Conservation (phyloP, 2,329 filamentous ascomycete genomes). For the Trichoderma asperellum region DNA sequence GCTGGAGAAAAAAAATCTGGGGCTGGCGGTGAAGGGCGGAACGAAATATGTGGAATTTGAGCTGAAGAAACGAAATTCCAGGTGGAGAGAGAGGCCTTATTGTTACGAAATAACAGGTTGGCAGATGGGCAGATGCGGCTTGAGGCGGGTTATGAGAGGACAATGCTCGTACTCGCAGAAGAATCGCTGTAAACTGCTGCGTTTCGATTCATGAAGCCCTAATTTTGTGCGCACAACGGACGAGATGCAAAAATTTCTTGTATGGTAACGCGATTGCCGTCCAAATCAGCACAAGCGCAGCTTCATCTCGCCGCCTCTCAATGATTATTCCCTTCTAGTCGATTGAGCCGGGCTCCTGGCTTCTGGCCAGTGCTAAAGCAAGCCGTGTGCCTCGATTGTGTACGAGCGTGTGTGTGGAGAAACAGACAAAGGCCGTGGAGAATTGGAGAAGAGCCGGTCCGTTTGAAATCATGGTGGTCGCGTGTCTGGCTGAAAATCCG, state of each 20-base stretch:
- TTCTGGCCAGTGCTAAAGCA: background rate
- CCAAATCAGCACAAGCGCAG: background rate
- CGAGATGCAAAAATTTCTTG: background rate
- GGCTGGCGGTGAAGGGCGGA: constrained; percentile 17
- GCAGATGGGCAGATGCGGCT: constrained; percentile 18
- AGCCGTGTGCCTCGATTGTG: background rate
- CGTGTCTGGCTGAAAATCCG: constrained; percentile 17
- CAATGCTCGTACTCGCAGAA: background rate
- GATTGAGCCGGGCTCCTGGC: background rate
- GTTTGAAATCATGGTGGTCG: constrained; percentile 15
- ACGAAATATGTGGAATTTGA: constrained; percentile 10
- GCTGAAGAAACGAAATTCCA: background rate
- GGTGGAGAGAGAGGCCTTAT: background rate
- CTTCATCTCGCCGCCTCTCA: background rate
- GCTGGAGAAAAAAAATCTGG: constrained; percentile 11
- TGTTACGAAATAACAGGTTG: background rate
- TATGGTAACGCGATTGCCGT: background rate
- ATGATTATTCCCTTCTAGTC: background rate
- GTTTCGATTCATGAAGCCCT: background rate
- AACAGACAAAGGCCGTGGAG: background rate
- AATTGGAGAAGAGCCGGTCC: constrained; percentile 11
- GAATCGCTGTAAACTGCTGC: background rate
- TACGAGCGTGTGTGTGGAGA: constrained; percentile 17
- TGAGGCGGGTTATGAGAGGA: background rate
- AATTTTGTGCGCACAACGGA: background rate